Conservation (phyloP, 108 stramenopile genomes). For the Mediolabrus comicus region DNA sequence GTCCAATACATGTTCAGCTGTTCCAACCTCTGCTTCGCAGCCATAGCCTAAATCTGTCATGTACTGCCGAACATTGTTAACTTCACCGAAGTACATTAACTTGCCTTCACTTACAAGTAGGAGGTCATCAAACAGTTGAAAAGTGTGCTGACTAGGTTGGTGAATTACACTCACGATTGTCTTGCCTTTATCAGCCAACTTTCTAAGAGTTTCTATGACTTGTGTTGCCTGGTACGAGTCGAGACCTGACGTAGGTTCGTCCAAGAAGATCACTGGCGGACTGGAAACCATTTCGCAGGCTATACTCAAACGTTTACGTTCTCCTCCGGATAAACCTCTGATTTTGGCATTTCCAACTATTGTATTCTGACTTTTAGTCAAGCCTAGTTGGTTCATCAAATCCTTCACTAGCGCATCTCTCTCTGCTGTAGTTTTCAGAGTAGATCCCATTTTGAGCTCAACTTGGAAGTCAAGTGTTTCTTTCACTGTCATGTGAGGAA, state of each 20-base stretch:
- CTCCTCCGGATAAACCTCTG: slow-evolving; percentile 85
- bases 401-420: slow-evolving; percentile 61
- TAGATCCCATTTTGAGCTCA: slow-evolving; percentile 76
- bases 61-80: slow-evolving; percentile 56
- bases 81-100: slow-evolving; percentile 82
- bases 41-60: slow-evolving; percentile 53
- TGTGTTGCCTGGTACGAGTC: slow-evolving; percentile 77
- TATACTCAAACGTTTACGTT: slow-evolving; percentile 83
- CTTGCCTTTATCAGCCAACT: slow-evolving; percentile 77
- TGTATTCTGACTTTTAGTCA: slow-evolving; percentile 79
- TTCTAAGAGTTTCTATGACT: slow-evolving; percentile 67
- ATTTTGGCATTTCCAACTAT: slow-evolving; percentile 81
- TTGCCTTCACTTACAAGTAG: slow-evolving; percentile 82
- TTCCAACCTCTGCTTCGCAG: slow-evolving; percentile 62
- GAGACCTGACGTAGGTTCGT: slow-evolving; percentile 78
- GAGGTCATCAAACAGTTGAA: slow-evolving; percentile 83
- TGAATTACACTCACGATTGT: slow-evolving; percentile 88
- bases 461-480: slow-evolving; percentile 81
- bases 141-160: slow-evolving; percentile 83
- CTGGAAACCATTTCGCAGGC: slow-evolving; percentile 84
- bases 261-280: slow-evolving; percentile 77
- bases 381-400: slow-evolving; percentile 63
- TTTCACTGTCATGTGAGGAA: slow-evolving; percentile 89
- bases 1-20: slow-evolving; percentile 82
- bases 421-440: slow-evolving; percentile 53